Percentiles rank a stretch among this genome's conserved stretches.
phyloP scores from a whole-genome alignment of 805 yeast genomes.

The Metschnikowia reukaufii region DNA sequence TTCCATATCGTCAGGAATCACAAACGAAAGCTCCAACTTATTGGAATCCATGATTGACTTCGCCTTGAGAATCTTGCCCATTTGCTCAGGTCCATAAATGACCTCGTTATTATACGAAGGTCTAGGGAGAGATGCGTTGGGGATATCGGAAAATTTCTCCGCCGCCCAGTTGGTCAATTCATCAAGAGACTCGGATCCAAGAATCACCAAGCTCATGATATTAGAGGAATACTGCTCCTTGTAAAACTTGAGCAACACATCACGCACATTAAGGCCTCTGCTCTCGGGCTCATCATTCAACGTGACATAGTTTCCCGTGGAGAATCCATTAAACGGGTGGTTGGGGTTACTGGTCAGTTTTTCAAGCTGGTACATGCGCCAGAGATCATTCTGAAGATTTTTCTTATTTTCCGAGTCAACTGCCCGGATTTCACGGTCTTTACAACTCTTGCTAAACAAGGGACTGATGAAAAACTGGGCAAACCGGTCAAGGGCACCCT shows the following conservation, averaged over 20 bases:
- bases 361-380: conserved; percentile 87
- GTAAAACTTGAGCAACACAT: conserved; percentile 76
- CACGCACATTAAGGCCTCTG: conserved; percentile 72
- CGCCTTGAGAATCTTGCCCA: conserved; percentile 58
- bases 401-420: conserved; percentile 96
- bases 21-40: conserved; percentile 64
- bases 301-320: conserved; percentile 85
- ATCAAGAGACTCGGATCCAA: conserved; percentile 80
- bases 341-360: conserved; percentile 66
- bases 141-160: conserved; percentile 62
- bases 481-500: conserved; percentile 90
- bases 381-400: conserved; percentile 82
- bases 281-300: conserved; percentile 63
- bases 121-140: conserved; percentile 46
- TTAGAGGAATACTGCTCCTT: conserved; percentile 74
- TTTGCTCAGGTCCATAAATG: conserved; percentile 50
- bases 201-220: conserved; percentile 79
- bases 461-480: conserved; percentile 91
- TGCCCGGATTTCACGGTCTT: conserved; percentile 90
- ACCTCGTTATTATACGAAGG: conserved; percentile 46
- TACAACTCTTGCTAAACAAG: conserved; percentile 67
- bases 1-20: conserved; percentile 71
- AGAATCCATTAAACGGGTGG: conserved; percentile 85
- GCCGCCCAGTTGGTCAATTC: conserved; percentile 69
- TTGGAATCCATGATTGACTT: conserved; percentile 83